Evolutionary conservation across 2,329 filamentous ascomycete species (phyloP).

Genomic region (Seiridium cupressi): DNA sequence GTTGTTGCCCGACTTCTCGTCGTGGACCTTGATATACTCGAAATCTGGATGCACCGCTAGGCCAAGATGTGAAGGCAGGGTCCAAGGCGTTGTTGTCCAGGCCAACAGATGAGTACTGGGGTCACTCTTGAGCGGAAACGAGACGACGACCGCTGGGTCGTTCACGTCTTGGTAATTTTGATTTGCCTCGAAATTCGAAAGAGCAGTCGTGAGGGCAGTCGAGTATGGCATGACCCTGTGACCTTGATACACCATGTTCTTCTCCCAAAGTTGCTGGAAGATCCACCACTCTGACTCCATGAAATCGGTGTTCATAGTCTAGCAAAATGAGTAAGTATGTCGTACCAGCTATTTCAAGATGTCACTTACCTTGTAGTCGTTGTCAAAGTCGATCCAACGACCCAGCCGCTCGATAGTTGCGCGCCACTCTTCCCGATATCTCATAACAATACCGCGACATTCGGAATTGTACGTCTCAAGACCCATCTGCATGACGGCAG

Average conservation of each 20-base stretch:
- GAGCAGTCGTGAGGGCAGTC: slow-evolving; percentile 81
- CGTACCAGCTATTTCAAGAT: no score
- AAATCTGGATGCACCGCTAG: slow-evolving; percentile 79
- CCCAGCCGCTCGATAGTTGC: slow-evolving; percentile 83
- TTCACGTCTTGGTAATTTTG: slow-evolving; percentile 94
- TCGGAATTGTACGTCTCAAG: slow-evolving; percentile 89
- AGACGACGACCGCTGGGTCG: slow-evolving; percentile 85
- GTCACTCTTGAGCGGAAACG: slow-evolving; percentile 80
- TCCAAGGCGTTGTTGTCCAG: slow-evolving; percentile 90
- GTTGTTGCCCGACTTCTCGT: slow-evolving; percentile 78
- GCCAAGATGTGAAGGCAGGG: slow-evolving; percentile 75
- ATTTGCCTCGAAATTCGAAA: slow-evolving; percentile 91
- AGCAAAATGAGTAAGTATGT: background rate
- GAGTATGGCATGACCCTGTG: slow-evolving; percentile 95
- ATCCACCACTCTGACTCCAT: slow-evolving; percentile 99
- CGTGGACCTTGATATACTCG: slow-evolving; percentile 83
- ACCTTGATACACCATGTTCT: slow-evolving; percentile 84
- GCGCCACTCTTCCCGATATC: slow-evolving; percentile 84
- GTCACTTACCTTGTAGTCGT: slow-evolving; percentile 78
- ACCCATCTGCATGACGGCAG: slow-evolving; percentile 82
- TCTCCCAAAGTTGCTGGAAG: slow-evolving; percentile 90
- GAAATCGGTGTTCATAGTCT: slow-evolving; percentile 43
- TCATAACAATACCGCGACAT: slow-evolving; percentile 91
- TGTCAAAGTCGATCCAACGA: slow-evolving; percentile 97
- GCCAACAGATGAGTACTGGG: slow-evolving; percentile 74